A percentile compares a stretch with the other conserved stretches of the same genome.
Conservation (phyloP, 1,139 yeast species). For the Lizanozyma gosingica region DNA sequence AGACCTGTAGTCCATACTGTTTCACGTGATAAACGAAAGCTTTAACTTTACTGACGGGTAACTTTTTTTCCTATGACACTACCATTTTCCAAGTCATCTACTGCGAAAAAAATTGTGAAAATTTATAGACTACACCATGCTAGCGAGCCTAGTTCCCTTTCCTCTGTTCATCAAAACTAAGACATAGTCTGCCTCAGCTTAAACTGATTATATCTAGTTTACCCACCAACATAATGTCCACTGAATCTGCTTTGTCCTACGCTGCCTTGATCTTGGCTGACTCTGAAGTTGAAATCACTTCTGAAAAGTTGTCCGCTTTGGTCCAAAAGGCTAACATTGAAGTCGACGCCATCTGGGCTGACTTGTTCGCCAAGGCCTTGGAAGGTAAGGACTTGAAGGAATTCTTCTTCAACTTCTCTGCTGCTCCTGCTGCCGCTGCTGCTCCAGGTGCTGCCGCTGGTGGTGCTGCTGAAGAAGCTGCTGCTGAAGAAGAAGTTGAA, state of each 20-base stretch:
- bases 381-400: constrained; percentile 71
- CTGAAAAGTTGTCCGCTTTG: not conserved
- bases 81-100: not conserved
- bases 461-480: constrained; percentile 49
- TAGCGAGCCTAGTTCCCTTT: not conserved
- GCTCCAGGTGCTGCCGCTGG: constrained; percentile 50
- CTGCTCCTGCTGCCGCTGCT: constrained; percentile 63
- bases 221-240: constrained; percentile 27
- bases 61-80: not conserved
- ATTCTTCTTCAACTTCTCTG: constrained; percentile 66
- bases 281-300: constrained; percentile 78
- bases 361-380: constrained; percentile 73
- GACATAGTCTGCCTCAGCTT: not conserved
- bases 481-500: constrained; percentile 47
- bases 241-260: constrained; percentile 63
- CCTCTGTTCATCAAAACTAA: not conserved
- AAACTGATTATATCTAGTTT: not conserved
- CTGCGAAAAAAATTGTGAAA: not conserved
- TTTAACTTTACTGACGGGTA: too few relatives aligned
- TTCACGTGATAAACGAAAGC: too few relatives aligned
- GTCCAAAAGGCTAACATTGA: constrained; percentile 34
- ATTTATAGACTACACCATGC: not conserved
- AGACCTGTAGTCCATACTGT: too few relatives aligned
- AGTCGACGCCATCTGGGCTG: constrained; percentile 64
- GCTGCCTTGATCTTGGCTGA: constrained; percentile 98